Conservation (phyloP, 805 yeast genomes). For the Maudiozyma pseudohumilis region DNA sequence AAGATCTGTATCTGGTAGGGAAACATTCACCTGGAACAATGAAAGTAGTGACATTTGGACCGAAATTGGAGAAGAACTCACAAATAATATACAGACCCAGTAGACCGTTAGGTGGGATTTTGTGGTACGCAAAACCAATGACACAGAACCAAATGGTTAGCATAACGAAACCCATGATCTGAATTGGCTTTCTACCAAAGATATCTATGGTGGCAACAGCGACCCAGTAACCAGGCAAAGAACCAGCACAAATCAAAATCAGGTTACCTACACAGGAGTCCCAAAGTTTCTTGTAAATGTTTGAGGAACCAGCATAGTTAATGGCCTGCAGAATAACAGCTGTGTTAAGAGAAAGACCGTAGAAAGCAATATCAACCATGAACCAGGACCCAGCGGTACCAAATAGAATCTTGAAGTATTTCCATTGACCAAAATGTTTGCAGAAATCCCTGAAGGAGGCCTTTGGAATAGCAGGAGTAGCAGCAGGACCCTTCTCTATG, state of each 20-base stretch:
- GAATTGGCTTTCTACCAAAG: conserved; percentile 79
- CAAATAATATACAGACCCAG: conserved; percentile 69
- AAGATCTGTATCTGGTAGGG: conserved; percentile 93
- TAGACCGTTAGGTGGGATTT: conserved; percentile 52
- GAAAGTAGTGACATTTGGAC: conserved; percentile 89
- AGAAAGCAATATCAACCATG: conserved; percentile 80
- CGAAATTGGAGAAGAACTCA: conserved; percentile 85
- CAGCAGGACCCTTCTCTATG: conserved; percentile 8
- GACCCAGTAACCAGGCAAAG: conserved; percentile 89
- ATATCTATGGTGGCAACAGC: conserved; percentile 71
- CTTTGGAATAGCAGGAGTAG: conserved; percentile 47
- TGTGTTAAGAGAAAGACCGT: conserved; percentile 79
- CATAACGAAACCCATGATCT: conserved; percentile 62
- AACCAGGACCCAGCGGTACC: conserved; percentile 94
- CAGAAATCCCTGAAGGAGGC: conserved; percentile 71
- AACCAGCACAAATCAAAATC: conserved; percentile 89
- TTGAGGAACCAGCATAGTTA: conserved; percentile 66
- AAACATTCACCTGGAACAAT: conserved; percentile 83
- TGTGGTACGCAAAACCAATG: conserved; percentile 78
- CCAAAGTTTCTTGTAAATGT: conserved; percentile 61
- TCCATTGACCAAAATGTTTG: conserved; percentile 75
- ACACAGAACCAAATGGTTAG: conserved; percentile 65
- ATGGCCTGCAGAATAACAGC: conserved; percentile 71
- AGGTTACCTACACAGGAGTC: conserved; percentile 85
- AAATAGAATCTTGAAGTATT: conserved; percentile 66